Percentiles rank a stretch among this genome's conserved stretches.
phyloP scores from a whole-genome alignment of 257 asterid genomes.

The Ligustrum vulgare region DNA sequence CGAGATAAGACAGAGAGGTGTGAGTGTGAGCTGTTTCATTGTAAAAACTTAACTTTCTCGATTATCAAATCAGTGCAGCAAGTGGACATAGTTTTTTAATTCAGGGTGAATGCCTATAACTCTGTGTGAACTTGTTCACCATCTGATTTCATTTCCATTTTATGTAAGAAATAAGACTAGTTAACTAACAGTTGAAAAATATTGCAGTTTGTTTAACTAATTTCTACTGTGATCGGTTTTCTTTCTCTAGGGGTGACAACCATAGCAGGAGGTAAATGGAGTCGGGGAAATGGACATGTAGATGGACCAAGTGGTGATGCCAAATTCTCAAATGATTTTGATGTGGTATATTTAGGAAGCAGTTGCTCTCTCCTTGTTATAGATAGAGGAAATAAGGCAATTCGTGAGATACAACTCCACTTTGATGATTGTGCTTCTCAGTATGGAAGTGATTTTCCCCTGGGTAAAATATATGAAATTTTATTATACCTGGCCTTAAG shows the following conservation, averaged over 20 bases:
- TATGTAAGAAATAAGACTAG: not conserved
- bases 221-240: not conserved
- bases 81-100: not conserved
- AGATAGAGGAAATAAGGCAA: slow-evolving; percentile 92
- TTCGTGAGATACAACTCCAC: slow-evolving; percentile 89
- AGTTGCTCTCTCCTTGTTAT: slow-evolving; percentile 97
- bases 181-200: not conserved
- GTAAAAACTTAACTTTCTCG: not conserved
- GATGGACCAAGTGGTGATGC: slow-evolving; percentile 91
- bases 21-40: not conserved
- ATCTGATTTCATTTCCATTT: not conserved
- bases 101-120: not conserved
- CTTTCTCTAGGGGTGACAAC: slow-evolving; percentile 73
- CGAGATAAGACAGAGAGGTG: not conserved
- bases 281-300: slow-evolving; percentile 56
- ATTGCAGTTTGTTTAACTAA: not conserved
- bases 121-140: slow-evolving; percentile 7
- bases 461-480: slow-evolving; percentile 48
- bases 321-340: slow-evolving; percentile 88
- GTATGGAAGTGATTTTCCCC: slow-evolving; percentile 87
- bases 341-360: slow-evolving; percentile 88
- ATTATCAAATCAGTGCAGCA: not conserved
- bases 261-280: slow-evolving; percentile 92
- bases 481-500: not conserved
- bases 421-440: slow-evolving; percentile 98